A percentile compares a stretch with the other conserved stretches of the same genome.
Conservation (phyloP, 768 basidiomycete genomes). For the Xerocomellus chrysenteron region DNA sequence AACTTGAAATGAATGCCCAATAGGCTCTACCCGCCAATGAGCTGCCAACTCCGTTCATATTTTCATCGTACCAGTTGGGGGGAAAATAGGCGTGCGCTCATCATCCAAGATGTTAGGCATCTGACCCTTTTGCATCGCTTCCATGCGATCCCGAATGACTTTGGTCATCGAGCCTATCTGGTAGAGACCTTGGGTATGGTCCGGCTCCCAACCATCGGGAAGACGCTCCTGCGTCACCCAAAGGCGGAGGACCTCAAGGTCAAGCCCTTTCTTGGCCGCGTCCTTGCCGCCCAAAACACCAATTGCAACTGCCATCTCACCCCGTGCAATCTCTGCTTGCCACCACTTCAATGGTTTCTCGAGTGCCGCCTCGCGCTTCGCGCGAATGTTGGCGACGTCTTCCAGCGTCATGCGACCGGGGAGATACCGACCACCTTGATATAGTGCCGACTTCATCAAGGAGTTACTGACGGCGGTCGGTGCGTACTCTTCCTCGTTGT, state of each 20-base stretch:
- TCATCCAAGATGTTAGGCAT: constrained; percentile 22
- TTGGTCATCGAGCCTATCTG: constrained; percentile 26
- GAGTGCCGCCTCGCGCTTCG: constrained; percentile 48
- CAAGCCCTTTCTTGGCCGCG: constrained; percentile 41
- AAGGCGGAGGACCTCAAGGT: constrained; percentile 43
- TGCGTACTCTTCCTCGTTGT: constrained; percentile 44
- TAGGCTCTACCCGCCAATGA: neutral
- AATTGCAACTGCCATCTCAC: constrained; percentile 64
- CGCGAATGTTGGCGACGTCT: constrained; percentile 48
- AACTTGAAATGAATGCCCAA: neutral
- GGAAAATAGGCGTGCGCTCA: neutral
- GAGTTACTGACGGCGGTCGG: constrained; percentile 42
- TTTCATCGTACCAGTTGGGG: neutral
- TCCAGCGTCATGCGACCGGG: constrained; percentile 28
- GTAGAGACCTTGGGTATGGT: constrained; percentile 32
- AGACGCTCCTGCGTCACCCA: constrained; percentile 59
- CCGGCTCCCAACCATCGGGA: constrained; percentile 40
- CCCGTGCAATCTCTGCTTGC: constrained; percentile 61
- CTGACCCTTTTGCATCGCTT: constrained; percentile 13
- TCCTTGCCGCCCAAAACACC: constrained; percentile 43
- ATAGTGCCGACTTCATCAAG: constrained; percentile 41
- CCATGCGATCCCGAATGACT: constrained; percentile 30
- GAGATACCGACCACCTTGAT: constrained; percentile 34
- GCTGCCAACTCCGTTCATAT: neutral
- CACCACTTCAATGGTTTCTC: constrained; percentile 35